Evolutionary conservation across 2,329 filamentous ascomycete genomes (phyloP).

Genomic region (Botrytis sinoallii): DNA sequence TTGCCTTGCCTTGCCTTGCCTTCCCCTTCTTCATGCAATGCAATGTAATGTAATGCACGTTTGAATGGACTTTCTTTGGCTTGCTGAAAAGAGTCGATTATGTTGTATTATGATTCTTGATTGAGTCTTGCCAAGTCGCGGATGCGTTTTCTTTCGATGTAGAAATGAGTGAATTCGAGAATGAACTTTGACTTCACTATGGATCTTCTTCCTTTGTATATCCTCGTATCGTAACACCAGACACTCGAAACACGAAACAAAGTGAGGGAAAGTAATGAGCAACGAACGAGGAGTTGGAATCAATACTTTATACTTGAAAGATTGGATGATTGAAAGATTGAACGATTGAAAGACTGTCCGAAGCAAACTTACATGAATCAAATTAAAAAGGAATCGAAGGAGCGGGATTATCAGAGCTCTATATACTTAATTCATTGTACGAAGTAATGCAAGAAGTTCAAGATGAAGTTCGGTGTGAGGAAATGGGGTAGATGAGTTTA

Average conservation of each 20-base stretch:
- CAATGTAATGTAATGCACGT: neutral
- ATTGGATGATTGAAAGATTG: neutral
- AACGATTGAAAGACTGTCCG: neutral
- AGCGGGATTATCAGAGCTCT: neutral
- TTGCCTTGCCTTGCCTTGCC: too few relatives aligned
- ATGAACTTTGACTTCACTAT: neutral
- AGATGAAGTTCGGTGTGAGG: neutral
- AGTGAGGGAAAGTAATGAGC: neutral
- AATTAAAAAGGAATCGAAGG: neutral
- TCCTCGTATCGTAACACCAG: neutral
- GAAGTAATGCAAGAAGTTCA: neutral
- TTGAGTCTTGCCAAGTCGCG: neutral
- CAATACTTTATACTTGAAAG: neutral
- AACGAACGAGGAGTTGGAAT: neutral
- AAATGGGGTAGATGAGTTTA: neutral
- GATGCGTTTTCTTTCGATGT: neutral
- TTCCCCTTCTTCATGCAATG: neutral
- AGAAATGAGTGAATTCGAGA: neutral
- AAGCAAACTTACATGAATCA: neutral
- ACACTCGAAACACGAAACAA: neutral
- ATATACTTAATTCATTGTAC: neutral
- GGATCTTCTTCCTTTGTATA: neutral
- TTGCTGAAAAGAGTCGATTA: neutral
- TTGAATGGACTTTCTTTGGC: neutral
- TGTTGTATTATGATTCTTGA: neutral